phyloP scores from a whole-genome alignment of 108 stramenopile species.

The Parietichytrium sp. region DNA sequence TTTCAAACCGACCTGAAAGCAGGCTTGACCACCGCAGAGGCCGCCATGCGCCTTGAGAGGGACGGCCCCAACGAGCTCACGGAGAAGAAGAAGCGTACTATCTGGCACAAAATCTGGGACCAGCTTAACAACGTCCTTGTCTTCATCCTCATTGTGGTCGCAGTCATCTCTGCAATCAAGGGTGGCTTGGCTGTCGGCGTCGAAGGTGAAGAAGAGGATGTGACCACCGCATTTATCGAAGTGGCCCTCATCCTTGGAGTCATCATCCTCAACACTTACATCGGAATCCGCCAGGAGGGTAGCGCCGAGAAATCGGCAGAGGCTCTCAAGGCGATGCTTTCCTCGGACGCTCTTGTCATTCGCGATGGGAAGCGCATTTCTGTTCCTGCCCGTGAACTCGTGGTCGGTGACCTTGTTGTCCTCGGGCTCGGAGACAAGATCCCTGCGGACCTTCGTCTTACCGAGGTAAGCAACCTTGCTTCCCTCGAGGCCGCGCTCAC shows the following conservation, averaged over 20 bases:
- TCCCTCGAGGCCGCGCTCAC: conserved; percentile 85
- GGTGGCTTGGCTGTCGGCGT: background rate
- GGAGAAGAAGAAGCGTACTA: conserved; percentile 12
- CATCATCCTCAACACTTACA: conserved; percentile 82
- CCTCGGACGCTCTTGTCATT: conserved; percentile 77
- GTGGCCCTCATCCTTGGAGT: conserved; percentile 87
- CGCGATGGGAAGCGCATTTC: conserved; percentile 72
- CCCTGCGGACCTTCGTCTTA: conserved; percentile 88
- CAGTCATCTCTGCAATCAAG: conserved; percentile 73
- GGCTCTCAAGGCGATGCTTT: conserved; percentile 78
- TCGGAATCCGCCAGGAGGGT: conserved; percentile 93
- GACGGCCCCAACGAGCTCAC: conserved; percentile 50
- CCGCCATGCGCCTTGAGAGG: background rate
- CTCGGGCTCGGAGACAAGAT: conserved; percentile 83
- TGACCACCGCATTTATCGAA: conserved; percentile 7
- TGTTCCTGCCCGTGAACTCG: conserved; percentile 77
- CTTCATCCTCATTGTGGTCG: conserved; percentile 76
- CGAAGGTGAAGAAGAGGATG: background rate
- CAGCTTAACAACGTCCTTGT: conserved; percentile 74
- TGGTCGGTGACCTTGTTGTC: conserved; percentile 88
- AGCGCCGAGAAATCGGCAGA: conserved; percentile 80
- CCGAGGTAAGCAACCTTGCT: conserved; percentile 73
- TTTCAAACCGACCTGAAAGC: background rate
- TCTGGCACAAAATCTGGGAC: conserved; percentile 27
- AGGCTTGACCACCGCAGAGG: conserved; percentile 37